Evolutionary conservation across 2,329 filamentous ascomycete genomes (phyloP).

Genomic region (Penicillium sp.): DNA sequence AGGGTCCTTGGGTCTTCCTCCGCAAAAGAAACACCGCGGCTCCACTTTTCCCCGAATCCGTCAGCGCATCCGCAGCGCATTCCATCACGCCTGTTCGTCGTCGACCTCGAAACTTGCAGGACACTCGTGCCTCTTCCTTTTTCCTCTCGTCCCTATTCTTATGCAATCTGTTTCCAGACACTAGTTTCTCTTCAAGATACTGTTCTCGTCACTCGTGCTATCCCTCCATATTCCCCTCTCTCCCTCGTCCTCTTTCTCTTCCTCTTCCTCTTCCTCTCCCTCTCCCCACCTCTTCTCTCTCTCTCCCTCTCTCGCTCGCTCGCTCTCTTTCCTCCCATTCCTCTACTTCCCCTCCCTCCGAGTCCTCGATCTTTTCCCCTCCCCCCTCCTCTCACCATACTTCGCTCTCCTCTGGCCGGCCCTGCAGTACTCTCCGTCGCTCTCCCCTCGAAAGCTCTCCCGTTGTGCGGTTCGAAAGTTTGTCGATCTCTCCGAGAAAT

Average conservation of each 20-base stretch:
- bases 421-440: not conserved
- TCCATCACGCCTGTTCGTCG: slow-evolving; percentile 1
- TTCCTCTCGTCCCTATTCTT: not conserved
- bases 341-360: slow-evolving; percentile 3
- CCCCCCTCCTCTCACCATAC: slow-evolving; percentile 2
- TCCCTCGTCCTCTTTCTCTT: not conserved
- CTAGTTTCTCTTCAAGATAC: too few relatives aligned
- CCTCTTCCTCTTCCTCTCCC: not conserved
- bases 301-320: not conserved
- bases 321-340: slow-evolving; percentile 1
- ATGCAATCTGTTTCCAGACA: not conserved
- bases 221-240: not conserved
- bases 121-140: slow-evolving; percentile 1
- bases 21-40: slow-evolving; percentile 19
- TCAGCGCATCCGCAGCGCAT: slow-evolving; percentile 14
- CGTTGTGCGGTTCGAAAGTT: too few relatives aligned
- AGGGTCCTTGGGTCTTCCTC: slow-evolving; percentile 8
- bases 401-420: slow-evolving; percentile 5
- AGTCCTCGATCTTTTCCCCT: not conserved
- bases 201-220: not conserved
- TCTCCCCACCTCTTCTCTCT: not conserved
- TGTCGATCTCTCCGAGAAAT: too few relatives aligned
- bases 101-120: not conserved
- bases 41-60: slow-evolving; percentile 28
- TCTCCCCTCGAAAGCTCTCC: too few relatives aligned